Evolutionary conservation across 805 yeast species (phyloP), one percentile per base, ranked within the genome.

Genomic region (Pichia nakasei): DNA sequence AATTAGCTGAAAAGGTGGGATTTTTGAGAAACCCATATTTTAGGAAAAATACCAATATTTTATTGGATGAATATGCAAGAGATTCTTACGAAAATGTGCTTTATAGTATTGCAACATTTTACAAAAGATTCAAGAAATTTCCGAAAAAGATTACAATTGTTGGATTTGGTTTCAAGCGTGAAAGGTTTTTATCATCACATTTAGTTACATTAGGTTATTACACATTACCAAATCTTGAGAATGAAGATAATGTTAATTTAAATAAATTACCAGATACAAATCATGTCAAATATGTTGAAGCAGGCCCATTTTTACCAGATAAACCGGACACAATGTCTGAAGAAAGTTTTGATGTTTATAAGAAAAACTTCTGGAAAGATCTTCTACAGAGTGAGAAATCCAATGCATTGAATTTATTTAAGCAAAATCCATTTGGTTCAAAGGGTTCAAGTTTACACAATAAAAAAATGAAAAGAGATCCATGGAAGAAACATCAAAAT

Each of bases 51-150:
- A 31, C 29, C 4, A 45, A 45, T 12, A 60, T 81, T 0, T 48
- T 66, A 6, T 62, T 78, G 1, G 95, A 85, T 54, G 89, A 82
- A 51, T 81, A 60, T 57, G 87, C 95, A 0, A 63, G 86, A 34
- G 95, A 85, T 59, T 83, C 93, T 1, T 81, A 81, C 56, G 94
- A 85, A 55, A 85, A 85, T 58, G 73, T 85, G 6, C 47, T 83
- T 3, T 83, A 76, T 58, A 76, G 82, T 50, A 50, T 82, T 2
- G 66, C 73, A 31, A 63, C 77, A 41, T 84, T 69, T 55, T 58
- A 70, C 26, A 78, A 80, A 49, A 47, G 69, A 2, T 57, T 63
- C 4, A 65, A 68, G 0, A 20, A 9, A 1, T 80, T 72, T 48
- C 94, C 95, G 0, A 37, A 52, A 0, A 50, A 50, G 2, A 64